Base-by-base conservation (phyloP, 2,329 filamentous ascomycete genomes). In the Sporothrix variecibatus region DNA sequence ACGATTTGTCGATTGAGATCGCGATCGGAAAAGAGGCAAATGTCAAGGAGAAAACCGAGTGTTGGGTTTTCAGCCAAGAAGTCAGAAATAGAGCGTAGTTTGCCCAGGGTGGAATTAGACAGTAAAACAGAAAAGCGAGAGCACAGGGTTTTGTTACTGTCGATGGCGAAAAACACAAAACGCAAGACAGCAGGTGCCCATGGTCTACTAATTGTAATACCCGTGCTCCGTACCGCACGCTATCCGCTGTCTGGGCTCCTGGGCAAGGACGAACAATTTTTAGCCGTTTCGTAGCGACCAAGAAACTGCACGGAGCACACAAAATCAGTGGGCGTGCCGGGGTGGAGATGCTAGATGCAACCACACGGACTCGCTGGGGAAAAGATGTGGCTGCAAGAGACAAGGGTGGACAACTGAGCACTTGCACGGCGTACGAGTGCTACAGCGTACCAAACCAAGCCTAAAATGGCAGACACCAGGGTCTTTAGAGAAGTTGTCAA, bases 321-420 rank as follows among this genome's bases (percentile, higher is more conserved):
- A 53, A 23, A 31, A 31, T 12, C 38, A 71, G n/a, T 60, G 34
- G 17, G 53, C 53, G 38, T 53, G 60, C 70, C 51, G 53, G 64
- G 49, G 64, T 65, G 56, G 38, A 40, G 64, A 53, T 72, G 70
- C 73, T 70, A 70, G 70, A 62, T 72, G 70, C 73, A 72, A 72
- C 73, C 73, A 72, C 73, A 72, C 71, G 71, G 73, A 74, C 56
- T 70, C 46, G 49, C 31, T 65, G 69, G 69, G 34, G 23, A 62
- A 67, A 31, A 49, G 31, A 40, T 17, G 43, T 34, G 46, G 43
- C 15, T 26, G 26, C 26, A 9, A 71, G 56, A 28, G 67, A 46
- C 31, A 58, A 20, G 40, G 43, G 26, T 51, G 43, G 8, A n/a
- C 38, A 26, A 53, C 40, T 23, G 26, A 62, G 69, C 26, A 60